Evolutionary conservation across 2,329 filamentous ascomycete genomes (phyloP).

Genomic region (Lasiodiplodia hormozganensis): DNA sequence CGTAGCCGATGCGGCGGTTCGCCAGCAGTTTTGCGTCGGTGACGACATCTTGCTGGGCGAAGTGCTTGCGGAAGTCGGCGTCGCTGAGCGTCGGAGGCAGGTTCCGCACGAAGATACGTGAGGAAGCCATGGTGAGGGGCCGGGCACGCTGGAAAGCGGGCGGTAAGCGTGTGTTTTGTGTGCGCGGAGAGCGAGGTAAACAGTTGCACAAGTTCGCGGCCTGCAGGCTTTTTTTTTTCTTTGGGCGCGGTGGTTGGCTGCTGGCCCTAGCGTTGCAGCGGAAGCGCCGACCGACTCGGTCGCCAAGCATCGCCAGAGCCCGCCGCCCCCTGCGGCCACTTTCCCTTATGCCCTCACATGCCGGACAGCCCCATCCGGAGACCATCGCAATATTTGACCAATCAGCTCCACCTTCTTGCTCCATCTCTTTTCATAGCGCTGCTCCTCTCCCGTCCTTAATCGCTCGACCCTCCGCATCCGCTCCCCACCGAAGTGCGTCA

Average conservation of each 20-base stretch:
- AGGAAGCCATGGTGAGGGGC: slow-evolving; percentile 68
- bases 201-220: slow-evolving; percentile 18
- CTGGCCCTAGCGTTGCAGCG: slow-evolving; percentile 5
- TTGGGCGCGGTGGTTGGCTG: background rate
- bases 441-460: slow-evolving; percentile 18
- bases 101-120: slow-evolving; percentile 73
- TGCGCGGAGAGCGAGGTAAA: slow-evolving; percentile 23
- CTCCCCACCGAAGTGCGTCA: slow-evolving; percentile 13
- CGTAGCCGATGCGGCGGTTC: slow-evolving; percentile 89
- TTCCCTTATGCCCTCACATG: slow-evolving; percentile 13
- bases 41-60: slow-evolving; percentile 76
- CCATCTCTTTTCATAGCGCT: slow-evolving; percentile 23
- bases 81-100: slow-evolving; percentile 86
- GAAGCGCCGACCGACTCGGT: slow-evolving; percentile 8
- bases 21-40: slow-evolving; percentile 94
- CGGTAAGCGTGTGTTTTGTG: slow-evolving; percentile 15
- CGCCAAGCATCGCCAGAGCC: slow-evolving; percentile 16
- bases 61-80: slow-evolving; percentile 87
- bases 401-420: slow-evolving; percentile 20
- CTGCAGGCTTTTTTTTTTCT: background rate
- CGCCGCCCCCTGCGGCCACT: slow-evolving; percentile 5
- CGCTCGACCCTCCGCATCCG: slow-evolving; percentile 2
- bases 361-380: slow-evolving; percentile 25
- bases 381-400: slow-evolving; percentile 23
- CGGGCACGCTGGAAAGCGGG: slow-evolving; percentile 1